Base-by-base conservation (phyloP, 441 rosid genomes). In the Euphorbia corollata region DNA sequence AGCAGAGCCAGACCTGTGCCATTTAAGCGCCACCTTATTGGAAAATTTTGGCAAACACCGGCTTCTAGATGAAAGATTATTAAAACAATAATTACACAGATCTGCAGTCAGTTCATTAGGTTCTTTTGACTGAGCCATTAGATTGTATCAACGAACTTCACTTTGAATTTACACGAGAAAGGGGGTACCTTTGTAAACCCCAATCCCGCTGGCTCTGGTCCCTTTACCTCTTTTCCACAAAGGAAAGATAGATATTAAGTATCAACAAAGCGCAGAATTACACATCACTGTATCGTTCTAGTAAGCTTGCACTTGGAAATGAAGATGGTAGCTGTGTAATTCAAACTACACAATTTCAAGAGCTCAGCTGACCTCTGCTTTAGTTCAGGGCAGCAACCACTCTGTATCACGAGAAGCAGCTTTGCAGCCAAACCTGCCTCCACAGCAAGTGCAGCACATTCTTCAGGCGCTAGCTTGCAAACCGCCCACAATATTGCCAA, bases 231-330 rank as follows among this genome's bases (percentile, higher is more conserved):
- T 45, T n/a, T 45, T 45, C 50, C 50, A 4, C 16, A 45, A 36
- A 36, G 41, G 41, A 4, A 45, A 45, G 50, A 45, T 1, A 1
- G 19, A 58, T n/a, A 63, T 56, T 30, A 7, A 45, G 39, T 70
- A 67, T 77, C 69, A 62, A 63, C 69, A 74, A 45, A 18, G 15
- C 34, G 53, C 24, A 36, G n/a, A n/a, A n/a, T 45, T 47, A 58
- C 59, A 53, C 73, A 53, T 56, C 83, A 87, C 50, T 89, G 93
- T 16, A 92, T 83, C 2, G 93, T 90, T 71, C 87, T 84, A 32
- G 91, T 90, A 71, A 92, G 93, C 86, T 82, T 90, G 71, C 98
- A 92, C 76, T 90, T 92, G 59, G 97, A 92, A 64, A 92, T 88
- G 80, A 92, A 89, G 60, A 79, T 76, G 0, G 93, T 78, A 55